Conservation (phyloP, 345 rosid genomes). For the Anastatica hierochuntica region DNA sequence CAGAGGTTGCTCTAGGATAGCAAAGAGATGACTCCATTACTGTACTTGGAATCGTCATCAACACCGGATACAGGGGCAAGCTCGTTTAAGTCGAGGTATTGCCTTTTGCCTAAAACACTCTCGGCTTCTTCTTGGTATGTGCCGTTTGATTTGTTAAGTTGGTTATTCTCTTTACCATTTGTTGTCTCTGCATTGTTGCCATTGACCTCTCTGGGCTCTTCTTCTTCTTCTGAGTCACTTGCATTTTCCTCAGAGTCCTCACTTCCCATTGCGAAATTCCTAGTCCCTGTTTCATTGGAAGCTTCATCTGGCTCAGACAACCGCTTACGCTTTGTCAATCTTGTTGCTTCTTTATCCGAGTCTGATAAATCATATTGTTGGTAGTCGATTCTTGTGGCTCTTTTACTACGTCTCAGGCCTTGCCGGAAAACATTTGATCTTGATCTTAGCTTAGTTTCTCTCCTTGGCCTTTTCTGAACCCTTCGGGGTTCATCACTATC, state of each 20-base stretch:
- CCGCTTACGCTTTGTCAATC: slow-evolving; percentile 53
- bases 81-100: slow-evolving; percentile 83
- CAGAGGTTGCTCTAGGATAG: slow-evolving; percentile 3
- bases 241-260: slow-evolving; percentile 48
- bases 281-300: slow-evolving; percentile 55
- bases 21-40: slow-evolving; percentile 30
- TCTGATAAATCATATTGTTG: slow-evolving; percentile 66
- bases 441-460: slow-evolving; percentile 67
- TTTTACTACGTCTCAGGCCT: slow-evolving; percentile 87
- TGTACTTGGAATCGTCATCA: slow-evolving; percentile 71
- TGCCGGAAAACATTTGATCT: slow-evolving; percentile 55
- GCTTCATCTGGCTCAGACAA: slow-evolving; percentile 42
- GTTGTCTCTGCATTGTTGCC: slow-evolving; percentile 20
- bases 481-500: slow-evolving; percentile 64
- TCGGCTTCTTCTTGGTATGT: slow-evolving; percentile 47
- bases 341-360: slow-evolving; percentile 56
- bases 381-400: slow-evolving; percentile 66
- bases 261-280: slow-evolving; percentile 47
- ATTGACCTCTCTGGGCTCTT: slow-evolving; percentile 21
- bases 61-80: slow-evolving; percentile 90
- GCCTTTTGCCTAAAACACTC: slow-evolving; percentile 43
- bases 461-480: slow-evolving; percentile 49
- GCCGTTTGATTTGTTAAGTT: slow-evolving; percentile 37
- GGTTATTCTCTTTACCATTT: slow-evolving; percentile 34
- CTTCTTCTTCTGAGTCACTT: slow-evolving; percentile 33